These are phyloP conservation scores for Nectriaceae sp. DNA, from an alignment of 2,329 filamentous ascomycete species.

Conservation along the genomic window DNA sequence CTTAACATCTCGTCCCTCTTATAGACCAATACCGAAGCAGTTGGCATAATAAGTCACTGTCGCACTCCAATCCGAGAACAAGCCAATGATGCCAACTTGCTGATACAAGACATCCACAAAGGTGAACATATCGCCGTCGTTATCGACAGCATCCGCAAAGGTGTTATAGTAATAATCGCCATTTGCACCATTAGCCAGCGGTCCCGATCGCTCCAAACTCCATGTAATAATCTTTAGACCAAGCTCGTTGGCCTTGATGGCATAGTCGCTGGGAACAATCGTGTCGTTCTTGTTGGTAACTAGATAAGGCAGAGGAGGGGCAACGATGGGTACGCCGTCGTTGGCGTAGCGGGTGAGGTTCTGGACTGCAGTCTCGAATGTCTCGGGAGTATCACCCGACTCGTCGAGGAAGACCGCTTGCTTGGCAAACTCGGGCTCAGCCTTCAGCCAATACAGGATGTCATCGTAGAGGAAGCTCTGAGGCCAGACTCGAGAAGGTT, in stretches of 20 bases:
- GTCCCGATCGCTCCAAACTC: constrained; percentile 67
- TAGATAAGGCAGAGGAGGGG: constrained; percentile 64
- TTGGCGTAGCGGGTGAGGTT: constrained; percentile 57
- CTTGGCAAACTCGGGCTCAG: constrained; percentile 59
- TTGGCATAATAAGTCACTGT: constrained; percentile 73
- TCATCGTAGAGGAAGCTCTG: constrained; percentile 69
- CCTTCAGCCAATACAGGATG: constrained; percentile 66
- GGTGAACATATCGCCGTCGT: constrained; percentile 67
- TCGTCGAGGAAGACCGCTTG: constrained; percentile 69
- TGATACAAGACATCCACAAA: constrained; percentile 65
- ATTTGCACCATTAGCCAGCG: constrained; percentile 51
- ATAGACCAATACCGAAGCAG: constrained; percentile 53
- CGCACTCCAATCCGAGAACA: constrained; percentile 72
- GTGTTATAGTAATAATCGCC: constrained; percentile 59
- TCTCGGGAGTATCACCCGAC: constrained; percentile 54
- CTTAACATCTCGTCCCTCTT: neutral
- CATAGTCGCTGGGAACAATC: constrained; percentile 66
- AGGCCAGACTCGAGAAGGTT: constrained; percentile 56
- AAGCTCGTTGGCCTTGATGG: constrained; percentile 58
- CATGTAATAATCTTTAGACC: constrained; percentile 68
- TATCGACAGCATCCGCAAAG: constrained; percentile 55
- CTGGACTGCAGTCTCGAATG: constrained; percentile 54
- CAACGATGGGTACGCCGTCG: constrained; percentile 62
- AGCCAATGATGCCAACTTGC: constrained; percentile 60
- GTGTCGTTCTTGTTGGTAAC: constrained; percentile 52